These are phyloP conservation scores for Botrytis byssoidea DNA, from an alignment of 2,329 filamentous ascomycete species.

Conservation along the genomic window DNA sequence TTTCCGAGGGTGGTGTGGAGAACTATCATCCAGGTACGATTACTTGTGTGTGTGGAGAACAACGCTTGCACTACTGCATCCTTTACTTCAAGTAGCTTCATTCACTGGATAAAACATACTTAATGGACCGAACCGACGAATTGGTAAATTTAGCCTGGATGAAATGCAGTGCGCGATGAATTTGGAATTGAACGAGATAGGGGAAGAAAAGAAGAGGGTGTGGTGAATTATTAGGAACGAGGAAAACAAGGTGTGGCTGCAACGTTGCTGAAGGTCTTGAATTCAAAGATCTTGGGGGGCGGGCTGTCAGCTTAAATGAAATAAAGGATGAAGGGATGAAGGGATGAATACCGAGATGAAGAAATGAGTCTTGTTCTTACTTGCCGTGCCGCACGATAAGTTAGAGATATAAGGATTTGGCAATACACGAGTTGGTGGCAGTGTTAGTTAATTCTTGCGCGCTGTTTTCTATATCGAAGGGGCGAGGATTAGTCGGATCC, in stretches of 20 bases:
- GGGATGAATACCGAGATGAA: background rate
- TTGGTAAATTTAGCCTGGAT: background rate
- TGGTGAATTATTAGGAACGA: background rate
- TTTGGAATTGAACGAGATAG: background rate
- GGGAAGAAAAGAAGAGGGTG: background rate
- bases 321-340: background rate
- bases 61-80: background rate
- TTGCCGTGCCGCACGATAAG: background rate
- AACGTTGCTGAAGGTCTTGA: background rate
- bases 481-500: background rate
- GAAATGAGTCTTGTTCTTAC: background rate
- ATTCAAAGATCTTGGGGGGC: background rate
- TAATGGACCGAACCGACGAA: background rate
- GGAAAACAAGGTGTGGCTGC: background rate
- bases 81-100: background rate
- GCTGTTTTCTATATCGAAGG: background rate
- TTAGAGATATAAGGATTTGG: constrained; percentile 1
- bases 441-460: background rate
- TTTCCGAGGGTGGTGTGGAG: constrained; percentile 1
- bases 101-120: background rate
- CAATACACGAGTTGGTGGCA: constrained; percentile 1
- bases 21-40: background rate
- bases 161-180: background rate
- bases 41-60: background rate
- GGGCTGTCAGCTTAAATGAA: background rate